Base-by-base conservation (phyloP, 106 monocot genomes). In the Allium cepa region DNA sequence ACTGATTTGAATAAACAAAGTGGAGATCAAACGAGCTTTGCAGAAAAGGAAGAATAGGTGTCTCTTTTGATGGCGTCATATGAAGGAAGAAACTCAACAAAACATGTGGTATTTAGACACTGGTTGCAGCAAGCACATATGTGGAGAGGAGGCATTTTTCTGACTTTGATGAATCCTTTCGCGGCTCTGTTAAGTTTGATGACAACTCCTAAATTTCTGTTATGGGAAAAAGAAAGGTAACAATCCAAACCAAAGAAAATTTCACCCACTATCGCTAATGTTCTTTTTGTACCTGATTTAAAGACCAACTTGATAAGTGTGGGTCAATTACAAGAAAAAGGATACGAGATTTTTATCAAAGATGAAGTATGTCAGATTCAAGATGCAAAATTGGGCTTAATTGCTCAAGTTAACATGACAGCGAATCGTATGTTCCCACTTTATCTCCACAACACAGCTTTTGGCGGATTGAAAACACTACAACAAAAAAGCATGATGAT, bases 91-190 rank as follows among this genome's bases (percentile, higher is more conserved):
- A 0, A 22, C 22, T 22, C 22, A 22, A 22, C 22, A 22, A 22
- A 22, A 22, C 22, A 22, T 22, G 22, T 22, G 22, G 22, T 22
- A 22, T 22, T 22, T 22, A 22, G 22, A 22, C 22, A 22, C 22
- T 22, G 22, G 22, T 1, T 22, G 22, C 22, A 22, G 22, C 22
- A 0, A 22, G 0, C 62, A 22, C 59, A 71, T 53, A 64, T 71
- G 71, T 62, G 66, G 71, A 53, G 17, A 72, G 15, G 26, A 50
- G 15, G 46, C 18, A 5, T n/a, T 76, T 81, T 16, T 71, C 67
- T 58, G 17, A 67, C 17, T 57, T 81, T 26, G 72, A 80, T 27
- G 75, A 80, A 63, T 61, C 66, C 18, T 81, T 72, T 6, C 56
- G 4, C 17, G 56, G 26, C 14, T 62, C 15, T 68, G 61, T 80